These are phyloP conservation scores for Yamadazyma kitorensis DNA, from an alignment of 805 yeast species.

Conservation along the genomic window DNA sequence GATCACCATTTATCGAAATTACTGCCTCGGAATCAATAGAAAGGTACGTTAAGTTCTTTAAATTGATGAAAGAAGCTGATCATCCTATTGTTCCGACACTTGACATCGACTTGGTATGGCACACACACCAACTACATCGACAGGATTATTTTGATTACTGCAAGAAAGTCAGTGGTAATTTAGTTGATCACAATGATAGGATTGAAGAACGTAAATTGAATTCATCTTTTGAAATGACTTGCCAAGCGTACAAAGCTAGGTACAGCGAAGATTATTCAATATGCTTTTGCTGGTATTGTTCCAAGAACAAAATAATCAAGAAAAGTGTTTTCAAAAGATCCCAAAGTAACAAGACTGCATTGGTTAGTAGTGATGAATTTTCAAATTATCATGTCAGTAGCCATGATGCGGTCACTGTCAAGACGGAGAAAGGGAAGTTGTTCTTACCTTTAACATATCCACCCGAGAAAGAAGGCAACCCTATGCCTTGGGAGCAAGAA, in stretches of 20 bases:
- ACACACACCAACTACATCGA: constrained; percentile 22
- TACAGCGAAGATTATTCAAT: constrained; percentile 2
- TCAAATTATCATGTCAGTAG: too few species aligned
- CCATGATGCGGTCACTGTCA: too few species aligned
- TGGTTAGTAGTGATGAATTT: too few species aligned
- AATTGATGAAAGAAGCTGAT: constrained; percentile 4
- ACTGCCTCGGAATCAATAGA: constrained; percentile 18
- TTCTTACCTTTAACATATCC: too few species aligned
- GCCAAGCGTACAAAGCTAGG: neutral
- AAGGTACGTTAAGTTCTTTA: constrained; percentile 19
- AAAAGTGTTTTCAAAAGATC: constrained; percentile 2
- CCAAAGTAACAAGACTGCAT: too few species aligned
- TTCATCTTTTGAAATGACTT: constrained; percentile 15
- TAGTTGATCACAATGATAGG: constrained; percentile 20
- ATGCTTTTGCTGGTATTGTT: constrained; percentile 4
- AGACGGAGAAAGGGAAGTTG: too few species aligned
- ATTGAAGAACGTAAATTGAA: constrained; percentile 18
- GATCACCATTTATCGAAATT: constrained; percentile 4
- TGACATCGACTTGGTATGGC: constrained; percentile 27
- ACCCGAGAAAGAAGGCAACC: too few species aligned
- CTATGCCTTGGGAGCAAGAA: too few species aligned
- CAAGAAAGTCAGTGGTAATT: neutral
- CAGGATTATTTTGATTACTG: constrained; percentile 15
- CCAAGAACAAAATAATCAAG: neutral
- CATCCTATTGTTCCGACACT: constrained; percentile 19